These are phyloP conservation scores for Ogataea populi-albae DNA, from an alignment of 805 yeast genomes.

Conservation along the genomic window DNA sequence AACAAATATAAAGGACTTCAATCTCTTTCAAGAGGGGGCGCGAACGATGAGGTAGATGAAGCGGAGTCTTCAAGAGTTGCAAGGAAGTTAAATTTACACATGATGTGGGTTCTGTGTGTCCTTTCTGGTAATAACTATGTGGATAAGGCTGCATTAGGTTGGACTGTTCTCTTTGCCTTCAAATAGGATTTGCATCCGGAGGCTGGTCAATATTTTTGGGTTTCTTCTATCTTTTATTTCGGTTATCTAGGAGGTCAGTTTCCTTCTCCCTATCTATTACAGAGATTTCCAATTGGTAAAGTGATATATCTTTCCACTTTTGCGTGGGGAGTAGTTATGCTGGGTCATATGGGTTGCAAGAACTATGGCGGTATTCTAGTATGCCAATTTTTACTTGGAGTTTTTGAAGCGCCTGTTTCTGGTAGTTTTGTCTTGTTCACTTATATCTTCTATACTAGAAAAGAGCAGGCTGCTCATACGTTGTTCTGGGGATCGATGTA, in stretches of 20 bases:
- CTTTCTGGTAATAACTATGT: slow-evolving; percentile 31
- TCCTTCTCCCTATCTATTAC: slow-evolving; percentile 45
- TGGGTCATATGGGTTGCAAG: slow-evolving; percentile 34
- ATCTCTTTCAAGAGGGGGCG: slow-evolving; percentile 22
- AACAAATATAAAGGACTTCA: slow-evolving; percentile 13
- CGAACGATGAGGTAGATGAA: slow-evolving; percentile 26
- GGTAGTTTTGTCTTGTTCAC: slow-evolving; percentile 32
- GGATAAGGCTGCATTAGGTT: slow-evolving; percentile 30
- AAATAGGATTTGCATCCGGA: slow-evolving; percentile 29
- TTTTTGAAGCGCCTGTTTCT: slow-evolving; percentile 35
- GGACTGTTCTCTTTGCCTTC: slow-evolving; percentile 30
- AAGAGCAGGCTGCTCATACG: slow-evolving; percentile 34
- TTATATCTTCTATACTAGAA: slow-evolving; percentile 31
- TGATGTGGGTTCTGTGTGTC: slow-evolving; percentile 32
- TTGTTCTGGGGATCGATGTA: slow-evolving; percentile 14
- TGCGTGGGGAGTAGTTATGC: slow-evolving; percentile 36
- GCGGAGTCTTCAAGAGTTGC: slow-evolving; percentile 32
- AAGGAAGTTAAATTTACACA: slow-evolving; percentile 34
- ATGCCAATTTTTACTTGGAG: slow-evolving; percentile 35
- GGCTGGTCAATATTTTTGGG: slow-evolving; percentile 42
- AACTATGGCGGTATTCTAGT: slow-evolving; percentile 35
- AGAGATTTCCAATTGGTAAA: slow-evolving; percentile 46
- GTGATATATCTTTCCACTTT: slow-evolving; percentile 29
- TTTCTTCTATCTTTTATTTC: slow-evolving; percentile 33
- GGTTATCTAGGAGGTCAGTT: slow-evolving; percentile 47